Conservation (phyloP, 176 grass and related monocot genomes). For the Triticum timopheevii region DNA sequence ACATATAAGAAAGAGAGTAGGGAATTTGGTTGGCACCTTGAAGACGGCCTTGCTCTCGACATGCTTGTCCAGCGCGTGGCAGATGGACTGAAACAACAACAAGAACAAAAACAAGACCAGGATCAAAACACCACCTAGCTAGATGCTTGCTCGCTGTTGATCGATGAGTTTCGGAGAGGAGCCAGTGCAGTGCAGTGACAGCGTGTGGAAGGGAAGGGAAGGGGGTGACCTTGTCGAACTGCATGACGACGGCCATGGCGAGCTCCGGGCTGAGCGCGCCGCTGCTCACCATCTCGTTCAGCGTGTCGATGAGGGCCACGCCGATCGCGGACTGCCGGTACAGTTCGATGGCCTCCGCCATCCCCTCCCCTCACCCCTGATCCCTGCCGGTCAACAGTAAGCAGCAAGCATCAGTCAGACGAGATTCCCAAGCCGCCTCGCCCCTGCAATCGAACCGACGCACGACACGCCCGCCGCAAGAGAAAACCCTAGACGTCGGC, state of each 20-base stretch:
- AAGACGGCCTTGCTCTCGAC: slow-evolving; percentile 78
- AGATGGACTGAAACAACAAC: slow-evolving; percentile 66
- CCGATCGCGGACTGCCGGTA: slow-evolving; percentile 77
- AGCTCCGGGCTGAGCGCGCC: slow-evolving; percentile 63
- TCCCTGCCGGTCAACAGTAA: background rate
- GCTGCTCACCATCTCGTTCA: slow-evolving; percentile 76
- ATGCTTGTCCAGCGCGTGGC: slow-evolving; percentile 57
- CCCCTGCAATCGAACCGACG: too few species aligned
- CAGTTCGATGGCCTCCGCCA: slow-evolving; percentile 68
- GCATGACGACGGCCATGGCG: slow-evolving; percentile 76
- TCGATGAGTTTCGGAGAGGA: background rate
- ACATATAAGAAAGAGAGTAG: background rate
- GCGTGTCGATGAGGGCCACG: slow-evolving; percentile 68
- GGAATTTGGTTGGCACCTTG: slow-evolving; percentile 48
- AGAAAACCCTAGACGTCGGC: background rate
- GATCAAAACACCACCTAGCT: background rate
- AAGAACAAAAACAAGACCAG: slow-evolving; percentile 4
- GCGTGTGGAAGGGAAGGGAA: background rate
- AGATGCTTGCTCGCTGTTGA: background rate
- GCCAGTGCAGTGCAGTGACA: too few species aligned
- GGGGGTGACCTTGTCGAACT: slow-evolving; percentile 79
- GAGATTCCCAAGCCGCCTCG: too few species aligned
- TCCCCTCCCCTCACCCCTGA: background rate
- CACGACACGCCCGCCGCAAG: too few species aligned
- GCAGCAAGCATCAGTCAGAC: background rate